Evolutionary conservation across 305 asterid species (phyloP), one percentile per base, ranked within the genome.

Genomic region (Fraxinus greggii): DNA sequence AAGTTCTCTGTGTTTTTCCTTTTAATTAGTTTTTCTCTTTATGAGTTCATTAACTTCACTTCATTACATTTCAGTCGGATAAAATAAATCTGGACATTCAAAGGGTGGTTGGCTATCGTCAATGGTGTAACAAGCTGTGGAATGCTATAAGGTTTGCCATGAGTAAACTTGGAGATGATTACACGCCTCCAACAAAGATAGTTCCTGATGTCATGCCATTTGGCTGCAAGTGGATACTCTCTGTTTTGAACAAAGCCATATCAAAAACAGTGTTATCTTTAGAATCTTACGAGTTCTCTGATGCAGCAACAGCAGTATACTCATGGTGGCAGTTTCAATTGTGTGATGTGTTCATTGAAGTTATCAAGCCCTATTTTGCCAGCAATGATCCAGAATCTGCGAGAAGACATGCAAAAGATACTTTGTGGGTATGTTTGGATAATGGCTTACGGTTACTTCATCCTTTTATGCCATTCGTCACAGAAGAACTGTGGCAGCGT

Each of bases 51-150:
- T 79, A 19, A 29, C 79, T 56, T 83, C 59, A 23, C 56, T 5
- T 42, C 65, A 48, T 86, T 42, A 83, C 84, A 79, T 88, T 91
- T 78, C 95, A 96, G 98, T 93, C 98, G 2, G 98, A 94, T 84
- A 94, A 89, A 86, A 94, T 94, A 80, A 93, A 96, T 82, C 89
- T 96, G 83, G 98, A 94, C 87, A 94, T 95, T 75, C 96, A 92
- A 86, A 90, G 99, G 88, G 98, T 95, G 86, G 89, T 91, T 86
- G 98, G 98, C 77, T 95, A 94, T 85, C 95, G 99, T 5, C 97
- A 93, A 78, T 96, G 98, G 99, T 94, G 99, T 85, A 96, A 96
- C 89, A 94, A 96, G 88, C 86, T 96, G 81, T 94, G 99, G 99
- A 93, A 96, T 88, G 99, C 98, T 40, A 88, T 92, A 79, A 88